A percentile compares a stretch with the other conserved stretches of the same genome.
Evolutionary conservation across 164 flowering plant species (phyloP).

Genomic region (Sextonia rubra): DNA sequence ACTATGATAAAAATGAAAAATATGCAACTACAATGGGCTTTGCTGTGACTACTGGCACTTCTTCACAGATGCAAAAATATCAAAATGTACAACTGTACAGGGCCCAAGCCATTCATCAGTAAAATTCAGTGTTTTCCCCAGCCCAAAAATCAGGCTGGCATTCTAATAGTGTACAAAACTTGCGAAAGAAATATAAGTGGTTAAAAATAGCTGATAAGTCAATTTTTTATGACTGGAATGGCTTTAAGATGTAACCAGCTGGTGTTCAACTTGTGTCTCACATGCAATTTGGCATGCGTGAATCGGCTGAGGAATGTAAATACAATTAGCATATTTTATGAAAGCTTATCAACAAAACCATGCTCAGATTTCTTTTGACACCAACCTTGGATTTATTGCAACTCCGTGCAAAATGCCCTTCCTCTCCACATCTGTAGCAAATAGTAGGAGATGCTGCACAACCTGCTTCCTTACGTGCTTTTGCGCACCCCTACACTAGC

Average conservation of each 20-base stretch:
- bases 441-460: constrained; percentile 29
- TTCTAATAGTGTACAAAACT: not conserved
- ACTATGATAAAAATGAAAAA: not conserved
- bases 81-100: not conserved
- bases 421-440: constrained; percentile 75
- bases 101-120: not conserved
- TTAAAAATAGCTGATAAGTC: too few species aligned
- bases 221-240: not conserved
- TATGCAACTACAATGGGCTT: not conserved
- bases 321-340: not conserved
- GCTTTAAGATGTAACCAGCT: not conserved
- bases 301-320: not conserved
- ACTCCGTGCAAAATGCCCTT: constrained; percentile 78
- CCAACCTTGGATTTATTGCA: constrained; percentile 56
- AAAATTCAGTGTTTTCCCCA: not conserved
- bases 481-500: constrained; percentile 36
- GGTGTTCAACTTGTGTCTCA: not conserved
- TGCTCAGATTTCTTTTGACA: not conserved
- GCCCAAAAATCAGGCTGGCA: not conserved
- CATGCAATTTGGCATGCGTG: not conserved
- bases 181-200: not conserved
- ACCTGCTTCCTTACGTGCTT: constrained; percentile 33
- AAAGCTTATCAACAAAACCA: not conserved
- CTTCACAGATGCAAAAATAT: not conserved
- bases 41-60: not conserved